Base-by-base conservation (phyloP, 2,329 filamentous ascomycete species). In the Sclerotinia minor region DNA sequence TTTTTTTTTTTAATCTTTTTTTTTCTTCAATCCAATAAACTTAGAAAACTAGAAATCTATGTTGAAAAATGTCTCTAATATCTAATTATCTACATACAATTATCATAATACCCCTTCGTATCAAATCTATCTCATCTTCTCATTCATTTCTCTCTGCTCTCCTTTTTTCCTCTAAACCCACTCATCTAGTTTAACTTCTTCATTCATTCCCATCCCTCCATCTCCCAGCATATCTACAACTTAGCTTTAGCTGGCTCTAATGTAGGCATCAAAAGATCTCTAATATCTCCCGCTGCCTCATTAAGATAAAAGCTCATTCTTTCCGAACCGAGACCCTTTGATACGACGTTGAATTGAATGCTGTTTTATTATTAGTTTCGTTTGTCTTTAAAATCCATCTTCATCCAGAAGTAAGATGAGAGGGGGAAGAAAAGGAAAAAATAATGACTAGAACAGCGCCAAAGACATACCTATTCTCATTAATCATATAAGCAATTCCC, bases 401-500 rank as follows among this genome's bases (percentile, higher is more conserved):
- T 15, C 7, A 21, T 21, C 21, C 8, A 54, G 41, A 15, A 24
- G 50, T 19, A 24, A 38, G 29, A 26, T 17, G 8, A n/a, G 13
- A n/a, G 5, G 17, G 15, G 38, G 21, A 35, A 19, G 5, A 24
- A 17, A 49, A n/a, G 44, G 7, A 19, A 15, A 59, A 29, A 26
- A 7, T 4, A 5, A 59, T 41, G 53, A 19, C 11, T 2, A 57
- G 13, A n/a, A 13, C 3, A 21, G 26, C 17, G 32, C 13, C 13
- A 41, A 41, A 35, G 26, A 76, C 83, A 79, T 78, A 92, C 90
- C 88, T 94, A 80, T 97, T 96, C 84, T 98, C 94, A 78, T 99
- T 99, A 79, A 99, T 98, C 95, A 99, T 99, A 79, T 99, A 99
- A 50, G 95, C 95, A 77, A 99, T 96, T 72, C 95, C 95, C 81